Conservation (phyloP, 441 rosid genomes). For the Adansonia madagascariensis region DNA sequence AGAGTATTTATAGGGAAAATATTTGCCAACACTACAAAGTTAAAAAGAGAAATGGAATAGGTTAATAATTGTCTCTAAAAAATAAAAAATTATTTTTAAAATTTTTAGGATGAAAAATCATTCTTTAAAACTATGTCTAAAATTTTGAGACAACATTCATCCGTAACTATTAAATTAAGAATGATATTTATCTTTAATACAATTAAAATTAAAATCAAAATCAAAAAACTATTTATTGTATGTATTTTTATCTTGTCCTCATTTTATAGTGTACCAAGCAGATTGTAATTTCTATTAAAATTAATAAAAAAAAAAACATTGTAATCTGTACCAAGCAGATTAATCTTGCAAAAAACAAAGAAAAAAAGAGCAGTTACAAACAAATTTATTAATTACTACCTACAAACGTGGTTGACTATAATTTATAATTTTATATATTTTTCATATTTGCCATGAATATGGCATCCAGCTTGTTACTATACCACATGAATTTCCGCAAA, state of each 20-base stretch:
- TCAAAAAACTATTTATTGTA: not conserved
- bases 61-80: too few species aligned
- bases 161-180: too few species aligned
- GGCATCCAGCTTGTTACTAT: not conserved
- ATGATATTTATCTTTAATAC: too few species aligned
- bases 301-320: too few species aligned
- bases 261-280: too few species aligned
- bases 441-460: not conserved
- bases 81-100: too few species aligned
- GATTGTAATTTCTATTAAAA: too few species aligned
- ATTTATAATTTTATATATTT: not conserved
- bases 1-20: slow-evolving; percentile 14
- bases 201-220: not conserved
- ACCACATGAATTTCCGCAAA: not conserved
- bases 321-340: not conserved
- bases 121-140: too few species aligned
- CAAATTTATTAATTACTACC: not conserved
- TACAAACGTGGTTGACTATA: not conserved
- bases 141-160: too few species aligned
- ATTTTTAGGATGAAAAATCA: too few species aligned
- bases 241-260: not conserved
- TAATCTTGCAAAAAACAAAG: too few species aligned
- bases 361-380: not conserved
- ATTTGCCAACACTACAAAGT: not conserved
- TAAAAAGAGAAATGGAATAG: too few species aligned